phyloP scores from a whole-genome alignment of 2,329 filamentous ascomycete species.

The Neurospora crassa region DNA sequence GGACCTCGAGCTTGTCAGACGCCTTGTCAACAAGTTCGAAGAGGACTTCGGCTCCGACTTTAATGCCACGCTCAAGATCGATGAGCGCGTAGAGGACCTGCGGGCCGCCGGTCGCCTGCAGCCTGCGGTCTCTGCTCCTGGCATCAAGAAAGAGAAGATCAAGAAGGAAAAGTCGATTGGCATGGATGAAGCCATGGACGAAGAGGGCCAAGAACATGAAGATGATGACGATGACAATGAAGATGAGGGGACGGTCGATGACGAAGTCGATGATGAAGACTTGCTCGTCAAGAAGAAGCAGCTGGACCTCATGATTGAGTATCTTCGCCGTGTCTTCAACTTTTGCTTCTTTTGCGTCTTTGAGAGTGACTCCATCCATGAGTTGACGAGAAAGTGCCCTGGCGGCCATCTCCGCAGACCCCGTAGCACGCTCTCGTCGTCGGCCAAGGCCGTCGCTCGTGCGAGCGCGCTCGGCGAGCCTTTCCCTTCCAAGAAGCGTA shows the following conservation, averaged over 20 bases:
- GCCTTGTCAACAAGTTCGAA: conserved; percentile 77
- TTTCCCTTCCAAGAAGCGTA: conserved; percentile 75
- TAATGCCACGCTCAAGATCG: conserved; percentile 70
- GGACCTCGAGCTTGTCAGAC: conserved; percentile 73
- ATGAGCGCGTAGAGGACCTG: conserved; percentile 77
- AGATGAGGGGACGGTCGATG: conserved; percentile 68
- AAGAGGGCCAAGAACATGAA: conserved; percentile 62
- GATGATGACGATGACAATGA: conserved; percentile 71
- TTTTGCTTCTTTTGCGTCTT: conserved; percentile 99
- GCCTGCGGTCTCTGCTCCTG: conserved; percentile 44
- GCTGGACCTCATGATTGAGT: conserved; percentile 90
- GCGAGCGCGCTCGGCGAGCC: conserved; percentile 75
- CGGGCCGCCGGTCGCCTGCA: conserved; percentile 68
- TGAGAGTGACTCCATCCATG: conserved; percentile 93
- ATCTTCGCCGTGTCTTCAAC: conserved; percentile 91
- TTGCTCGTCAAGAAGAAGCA: conserved; percentile 91
- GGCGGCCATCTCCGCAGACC: conserved; percentile 94
- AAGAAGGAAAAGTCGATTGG: conserved; percentile 52
- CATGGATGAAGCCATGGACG: conserved; percentile 54
- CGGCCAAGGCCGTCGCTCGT: conserved; percentile 74
- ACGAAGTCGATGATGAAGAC: conserved; percentile 85
- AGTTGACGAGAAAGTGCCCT: conserved; percentile 89
- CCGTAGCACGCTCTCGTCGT: conserved; percentile 70
- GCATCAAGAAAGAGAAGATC: conserved; percentile 42
- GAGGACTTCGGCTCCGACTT: conserved; percentile 68